Conservation (phyloP, 768 basidiomycete species). For the Amanita brunnescens region DNA sequence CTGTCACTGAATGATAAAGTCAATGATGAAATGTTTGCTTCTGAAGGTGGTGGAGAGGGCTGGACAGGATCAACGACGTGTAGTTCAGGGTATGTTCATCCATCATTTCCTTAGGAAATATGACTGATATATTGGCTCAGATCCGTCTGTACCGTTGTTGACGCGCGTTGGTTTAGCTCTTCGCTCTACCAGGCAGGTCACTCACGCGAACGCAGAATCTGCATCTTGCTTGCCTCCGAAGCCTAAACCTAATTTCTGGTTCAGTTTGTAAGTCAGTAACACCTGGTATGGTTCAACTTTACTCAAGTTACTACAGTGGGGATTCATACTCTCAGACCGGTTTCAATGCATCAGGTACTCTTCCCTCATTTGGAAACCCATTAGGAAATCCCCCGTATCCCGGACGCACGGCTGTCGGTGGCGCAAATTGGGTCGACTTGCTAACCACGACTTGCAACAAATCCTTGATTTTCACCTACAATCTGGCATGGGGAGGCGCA, state of each 20-base stretch:
- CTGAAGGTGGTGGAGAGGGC: conserved; percentile 12
- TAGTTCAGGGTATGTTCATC: conserved; percentile 24
- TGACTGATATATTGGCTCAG: background rate
- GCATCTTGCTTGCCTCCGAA: background rate
- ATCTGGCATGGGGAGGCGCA: conserved; percentile 60
- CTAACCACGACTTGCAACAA: conserved; percentile 44
- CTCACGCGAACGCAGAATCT: background rate
- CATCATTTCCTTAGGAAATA: background rate
- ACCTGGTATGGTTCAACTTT: background rate
- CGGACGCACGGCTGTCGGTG: conserved; percentile 44
- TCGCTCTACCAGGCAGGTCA: too few species aligned
- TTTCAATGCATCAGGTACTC: conserved; percentile 30
- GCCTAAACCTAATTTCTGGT: conserved; percentile 37
- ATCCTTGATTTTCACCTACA: conserved; percentile 48
- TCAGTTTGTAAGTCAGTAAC: conserved; percentile 43
- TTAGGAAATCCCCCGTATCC: conserved; percentile 49
- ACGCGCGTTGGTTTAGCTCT: background rate
- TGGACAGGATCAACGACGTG: conserved; percentile 37
- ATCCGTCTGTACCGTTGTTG: background rate
- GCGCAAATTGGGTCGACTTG: conserved; percentile 53
- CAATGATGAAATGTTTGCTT: background rate
- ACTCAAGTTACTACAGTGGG: conserved; percentile 25
- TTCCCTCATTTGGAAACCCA: conserved; percentile 37
- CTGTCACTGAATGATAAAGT: too few species aligned
- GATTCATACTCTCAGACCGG: conserved; percentile 55